phyloP scores from a whole-genome alignment of 768 basidiomycete species.

The Lactarius quietus region DNA sequence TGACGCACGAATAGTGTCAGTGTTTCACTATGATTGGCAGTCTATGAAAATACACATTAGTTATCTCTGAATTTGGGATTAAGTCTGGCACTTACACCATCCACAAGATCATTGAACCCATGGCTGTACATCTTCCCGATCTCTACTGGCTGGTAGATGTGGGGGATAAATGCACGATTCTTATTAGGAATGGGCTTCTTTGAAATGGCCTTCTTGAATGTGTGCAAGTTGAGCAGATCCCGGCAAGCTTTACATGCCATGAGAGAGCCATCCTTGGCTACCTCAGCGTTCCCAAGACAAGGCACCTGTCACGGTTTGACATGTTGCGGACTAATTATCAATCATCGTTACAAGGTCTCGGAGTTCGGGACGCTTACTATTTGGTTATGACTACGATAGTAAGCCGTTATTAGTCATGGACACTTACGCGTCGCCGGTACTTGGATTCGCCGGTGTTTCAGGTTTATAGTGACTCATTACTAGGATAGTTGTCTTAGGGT shows the following conservation, averaged over 20 bases:
- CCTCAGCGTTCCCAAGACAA: neutral
- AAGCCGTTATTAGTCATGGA: too few species aligned
- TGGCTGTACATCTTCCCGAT: neutral
- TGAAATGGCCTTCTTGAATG: neutral
- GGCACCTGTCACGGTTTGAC: too few species aligned
- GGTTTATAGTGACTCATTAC: too few species aligned
- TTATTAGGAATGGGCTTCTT: neutral
- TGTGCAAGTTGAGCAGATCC: neutral
- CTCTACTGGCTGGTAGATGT: neutral
- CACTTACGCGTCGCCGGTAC: too few species aligned
- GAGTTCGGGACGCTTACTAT: too few species aligned
- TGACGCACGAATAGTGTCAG: conserved; percentile 23
- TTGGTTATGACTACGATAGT: too few species aligned
- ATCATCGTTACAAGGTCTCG: too few species aligned
- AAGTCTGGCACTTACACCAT: neutral
- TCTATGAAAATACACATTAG: neutral
- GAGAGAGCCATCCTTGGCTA: neutral
- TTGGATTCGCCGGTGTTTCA: too few species aligned
- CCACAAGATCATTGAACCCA: neutral
- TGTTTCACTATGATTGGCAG: neutral
- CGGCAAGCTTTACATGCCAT: neutral
- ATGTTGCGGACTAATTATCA: too few species aligned
- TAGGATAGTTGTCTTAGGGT: too few species aligned
- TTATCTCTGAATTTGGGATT: too few species aligned
- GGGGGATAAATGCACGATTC: neutral